Base-by-base conservation (phyloP, 352 stramenopile species). In the Albugo candida region DNA sequence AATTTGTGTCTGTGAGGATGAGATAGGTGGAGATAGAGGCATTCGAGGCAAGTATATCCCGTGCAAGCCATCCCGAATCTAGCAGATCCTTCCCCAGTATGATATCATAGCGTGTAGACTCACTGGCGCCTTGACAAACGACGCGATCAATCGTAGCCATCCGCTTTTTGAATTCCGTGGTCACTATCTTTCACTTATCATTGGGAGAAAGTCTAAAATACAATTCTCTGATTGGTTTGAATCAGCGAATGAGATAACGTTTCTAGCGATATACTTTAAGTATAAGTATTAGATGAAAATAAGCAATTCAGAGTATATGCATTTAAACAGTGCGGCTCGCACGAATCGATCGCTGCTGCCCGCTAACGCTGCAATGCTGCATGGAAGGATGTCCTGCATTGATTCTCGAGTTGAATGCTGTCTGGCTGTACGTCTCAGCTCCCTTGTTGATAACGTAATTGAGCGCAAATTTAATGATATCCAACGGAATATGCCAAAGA, bases 1-100 rank as follows among this genome's bases (percentile, higher is more conserved):
- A 66, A 56, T 89, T 85, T 21, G 69, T 59, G 59, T 89, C 76
- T 0, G 71, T 83, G 48, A 89, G 62, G 53, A 89, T 78, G 11
- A 89, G 67, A 51, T 83, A 86, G 35, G 73, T 89, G 38, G 70
- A 67, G n/a, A 66, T 79, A 19, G 44, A 48, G 6, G 70, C 57
- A 54, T 84, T 55, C 16, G 59, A 58, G 38, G 64, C 47, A 49
- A 82, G 52, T 5, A 88, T 70, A 48, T 88, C 72, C 37, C 67
- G 47, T 16, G 72, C 68, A 11, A 85, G 61, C 45, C 71, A 83
- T 46, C 58, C 62, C 17, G 68, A 79, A 37, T 67, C 63, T 13
- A 88, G 60, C 40, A 88, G 57, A 41, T 59, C 53, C 13, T 70
- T 71, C 57, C 76, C 76, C 36, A 88, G 61, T 47, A 85, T 68